Base-by-base conservation (phyloP, 352 stramenopile species). In the Pythium phragmiticola region DNA sequence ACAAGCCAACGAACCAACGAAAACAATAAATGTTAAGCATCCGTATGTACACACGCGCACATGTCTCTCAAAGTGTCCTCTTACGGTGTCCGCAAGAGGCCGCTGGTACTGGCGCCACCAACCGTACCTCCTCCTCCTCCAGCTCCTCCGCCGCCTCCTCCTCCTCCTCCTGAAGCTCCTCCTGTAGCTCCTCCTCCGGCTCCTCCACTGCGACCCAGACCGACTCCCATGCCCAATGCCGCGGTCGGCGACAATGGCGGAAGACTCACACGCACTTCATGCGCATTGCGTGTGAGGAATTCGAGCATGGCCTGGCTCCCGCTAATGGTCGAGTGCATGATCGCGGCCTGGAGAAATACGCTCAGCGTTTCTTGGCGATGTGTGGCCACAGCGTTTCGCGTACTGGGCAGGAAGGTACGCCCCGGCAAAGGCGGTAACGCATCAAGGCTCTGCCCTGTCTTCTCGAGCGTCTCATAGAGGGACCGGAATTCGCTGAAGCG, bases 401-500 rank as follows among this genome's bases (percentile, higher is more conserved):
- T 94, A 43, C 84, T 93, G 5, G 78, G 83, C 28, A 94, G 70
- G 63, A 94, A 85, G 3, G 84, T 92, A 58, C 86, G 80, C 3
- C 78, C 63, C 0, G 86, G 86, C 21, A 94, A 62, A 45, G 79
- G 72, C 3, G 86, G 86, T 58, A 94, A 72, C 6, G 77, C 67
- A 23, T 87, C 79, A 26, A 88, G 55, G 21, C 73, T 55, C 39
- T 82, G 76, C 26, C 78, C 79, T 43, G 70, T 71, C 21, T 69
- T 64, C 54, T 87, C 75, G 7, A 94, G 72, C 21, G 58, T 68
- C 3, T 68, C 65, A 49, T 81, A 78, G 11, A 94, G 50, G 21
- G 78, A 76, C 4, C 84, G 81, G 57, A 95, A 94, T 61, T 95
- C 82, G 57, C 82, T 93, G 60, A 90, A 95, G 13, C 87, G 82